Percentiles rank a stretch among this genome's conserved stretches.
Evolutionary conservation across 169 alveolate genomes (phyloP).

Genomic region (Toxoplasma gondii): DNA sequence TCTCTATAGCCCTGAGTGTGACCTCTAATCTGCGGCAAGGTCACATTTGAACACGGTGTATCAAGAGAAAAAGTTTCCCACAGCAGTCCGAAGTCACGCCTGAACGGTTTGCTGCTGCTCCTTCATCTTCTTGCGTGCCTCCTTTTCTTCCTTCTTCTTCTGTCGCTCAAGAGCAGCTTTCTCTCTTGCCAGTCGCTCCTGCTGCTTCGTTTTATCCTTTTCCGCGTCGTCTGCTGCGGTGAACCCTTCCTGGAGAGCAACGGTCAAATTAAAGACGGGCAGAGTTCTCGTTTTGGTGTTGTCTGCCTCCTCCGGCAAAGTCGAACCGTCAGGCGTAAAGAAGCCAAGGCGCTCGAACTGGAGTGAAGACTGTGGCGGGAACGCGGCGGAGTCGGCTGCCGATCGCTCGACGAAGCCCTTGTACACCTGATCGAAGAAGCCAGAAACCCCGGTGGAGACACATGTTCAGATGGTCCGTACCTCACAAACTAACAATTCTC

Average conservation of each 20-base stretch:
- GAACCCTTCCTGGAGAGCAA: slow-evolving; percentile 35
- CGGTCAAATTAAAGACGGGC: slow-evolving; percentile 69
- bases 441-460: neutral
- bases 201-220: slow-evolving; percentile 22
- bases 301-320: slow-evolving; percentile 57
- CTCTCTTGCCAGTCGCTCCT: slow-evolving; percentile 26
- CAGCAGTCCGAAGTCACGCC: too few relatives aligned
- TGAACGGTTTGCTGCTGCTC: neutral
- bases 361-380: slow-evolving; percentile 63
- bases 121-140: slow-evolving; percentile 8
- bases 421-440: slow-evolving; percentile 28
- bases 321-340: slow-evolving; percentile 82
- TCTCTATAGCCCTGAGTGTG: too few relatives aligned
- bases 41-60: too few relatives aligned
- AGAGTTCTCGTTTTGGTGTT: neutral
- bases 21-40: too few relatives aligned
- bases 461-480: neutral
- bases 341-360: slow-evolving; percentile 89
- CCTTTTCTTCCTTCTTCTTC: slow-evolving; percentile 40
- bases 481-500: too few relatives aligned
- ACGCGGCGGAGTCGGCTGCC: neutral
- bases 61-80: too few relatives aligned
- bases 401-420: slow-evolving; percentile 56
- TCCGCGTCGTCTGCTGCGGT: slow-evolving; percentile 36
- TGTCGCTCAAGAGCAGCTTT: slow-evolving; percentile 49